A percentile compares a stretch with the other conserved stretches of the same genome.
Evolutionary conservation across 257 asterid species (phyloP).

Genomic region (Eustoma russellianum): DNA sequence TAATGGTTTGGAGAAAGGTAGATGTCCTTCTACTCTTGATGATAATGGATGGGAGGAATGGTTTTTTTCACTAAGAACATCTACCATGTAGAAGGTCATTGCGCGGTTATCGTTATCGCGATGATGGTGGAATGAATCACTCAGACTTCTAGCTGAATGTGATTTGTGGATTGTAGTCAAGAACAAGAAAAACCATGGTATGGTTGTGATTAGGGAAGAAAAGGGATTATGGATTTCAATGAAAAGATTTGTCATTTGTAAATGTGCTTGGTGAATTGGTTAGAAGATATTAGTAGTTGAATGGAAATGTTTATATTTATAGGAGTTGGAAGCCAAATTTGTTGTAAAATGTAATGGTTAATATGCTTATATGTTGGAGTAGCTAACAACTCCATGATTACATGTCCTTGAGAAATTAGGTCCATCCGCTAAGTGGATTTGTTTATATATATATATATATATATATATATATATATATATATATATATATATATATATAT

Average conservation of each 20-base stretch:
- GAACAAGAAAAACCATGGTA: slow-evolving; percentile 11
- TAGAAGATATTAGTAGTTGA: not conserved
- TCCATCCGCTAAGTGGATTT: no score
- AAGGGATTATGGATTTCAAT: slow-evolving; percentile 6
- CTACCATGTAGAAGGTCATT: slow-evolving; percentile 19
- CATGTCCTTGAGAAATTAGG: not conserved
- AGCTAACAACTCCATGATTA: slow-evolving; percentile 6
- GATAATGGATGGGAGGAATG: slow-evolving; percentile 9
- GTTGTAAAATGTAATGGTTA: no score
- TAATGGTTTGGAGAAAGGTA: slow-evolving; percentile 28
- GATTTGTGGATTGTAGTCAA: slow-evolving; percentile 13
- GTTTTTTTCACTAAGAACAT: slow-evolving; percentile 13
- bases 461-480: no score
- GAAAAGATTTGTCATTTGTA: not conserved
- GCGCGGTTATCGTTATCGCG: not conserved
- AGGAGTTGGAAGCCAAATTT: not conserved
- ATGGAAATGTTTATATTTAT: not conserved
- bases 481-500: no score
- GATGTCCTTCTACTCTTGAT: slow-evolving; percentile 10
- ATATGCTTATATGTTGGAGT: not conserved
- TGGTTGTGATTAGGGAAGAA: not conserved
- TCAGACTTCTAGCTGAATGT: slow-evolving; percentile 20
- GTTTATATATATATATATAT: no score
- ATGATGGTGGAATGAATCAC: slow-evolving; percentile 2
- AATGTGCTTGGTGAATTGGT: not conserved